Evolutionary conservation across 1,284 basidiomycete species (phyloP).

Genomic region (Rhodotorula sp.): DNA sequence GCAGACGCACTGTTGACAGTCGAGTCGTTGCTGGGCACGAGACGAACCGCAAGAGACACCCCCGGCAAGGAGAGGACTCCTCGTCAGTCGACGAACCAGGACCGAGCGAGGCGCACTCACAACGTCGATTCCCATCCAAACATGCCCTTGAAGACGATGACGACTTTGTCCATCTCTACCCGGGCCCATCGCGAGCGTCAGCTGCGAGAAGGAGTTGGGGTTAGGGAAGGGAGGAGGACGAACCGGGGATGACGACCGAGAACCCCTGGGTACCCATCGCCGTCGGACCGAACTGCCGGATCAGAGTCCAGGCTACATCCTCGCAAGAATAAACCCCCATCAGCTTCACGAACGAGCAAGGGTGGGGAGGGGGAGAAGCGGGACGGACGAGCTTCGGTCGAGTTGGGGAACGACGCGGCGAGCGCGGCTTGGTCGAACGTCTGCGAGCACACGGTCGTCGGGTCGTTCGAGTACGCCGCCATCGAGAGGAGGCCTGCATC

Average conservation of each 20-base stretch:
- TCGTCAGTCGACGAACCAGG: neutral
- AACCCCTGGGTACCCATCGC: slow-evolving; percentile 37
- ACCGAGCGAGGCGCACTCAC: slow-evolving; percentile 7
- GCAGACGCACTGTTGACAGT: neutral
- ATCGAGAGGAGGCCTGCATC: slow-evolving; percentile 34
- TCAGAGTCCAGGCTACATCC: slow-evolving; percentile 34
- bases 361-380: too few relatives aligned
- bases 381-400: slow-evolving; percentile 20
- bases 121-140: slow-evolving; percentile 33
- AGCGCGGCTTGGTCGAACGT: slow-evolving; percentile 33
- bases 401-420: slow-evolving; percentile 33
- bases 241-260: slow-evolving; percentile 39
- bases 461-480: slow-evolving; percentile 39
- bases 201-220: neutral
- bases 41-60: neutral
- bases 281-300: slow-evolving; percentile 41
- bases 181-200: neutral
- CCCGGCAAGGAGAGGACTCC: neutral
- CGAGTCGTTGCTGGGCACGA: slow-evolving; percentile 3
- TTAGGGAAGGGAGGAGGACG: neutral
- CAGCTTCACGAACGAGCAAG: neutral
- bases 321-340: neutral
- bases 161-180: slow-evolving; percentile 45
- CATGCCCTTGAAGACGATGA: slow-evolving; percentile 37
- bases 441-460: slow-evolving; percentile 35